Base-by-base conservation (phyloP, 2,329 filamentous ascomycete genomes). In the Colletotrichum somersetense region DNA sequence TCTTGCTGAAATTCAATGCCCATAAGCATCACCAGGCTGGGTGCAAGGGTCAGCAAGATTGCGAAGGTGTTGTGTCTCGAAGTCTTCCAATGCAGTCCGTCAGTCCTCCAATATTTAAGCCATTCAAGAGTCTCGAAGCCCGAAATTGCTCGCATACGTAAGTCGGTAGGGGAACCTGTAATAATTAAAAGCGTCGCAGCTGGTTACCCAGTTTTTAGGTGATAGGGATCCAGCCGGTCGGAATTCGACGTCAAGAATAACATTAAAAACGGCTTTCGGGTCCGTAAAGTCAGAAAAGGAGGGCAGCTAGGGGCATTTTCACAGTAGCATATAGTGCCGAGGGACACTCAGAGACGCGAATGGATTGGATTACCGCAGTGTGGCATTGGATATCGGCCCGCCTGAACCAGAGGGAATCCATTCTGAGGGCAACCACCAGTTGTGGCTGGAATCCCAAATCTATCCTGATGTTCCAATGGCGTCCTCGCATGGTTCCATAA, bases 341-440 rank as follows among this genome's bases (percentile, higher is more conserved):
- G n/a, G 5, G 18, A 7, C 4, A 8, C 26, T 7, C 6, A 14
- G 40, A n/a, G 18, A n/a, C 26, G 46, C n/a, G 33, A 52, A 33
- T 16, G 23, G 7, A 20, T 20, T 63, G 14, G 46, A n/a, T 11
- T 16, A 16, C 6, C 7, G 38, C 18, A 56, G 46, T 38, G 66
- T 69, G 70, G 70, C 61, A 56, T 53, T 73, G 71, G 62, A 53
- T 58, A 8, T 57, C 67, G 67, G 62, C 71, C 71, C 71, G 71
- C 48, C 58, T 14, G 30, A 62, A 33, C 40, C 55, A 71, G 48
- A 16, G 42, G 26, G 30, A 35, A 40, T 46, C 40, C 50, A 26
- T 10, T 14, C n/a, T 46, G 16, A 33, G 35, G 50, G 23, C 7
- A 46, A 12, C 26, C 5, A 52, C 16, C 5, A 55, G 48, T 18